Base-by-base conservation (phyloP, 2,329 filamentous ascomycete genomes). In the Hypoxylon sp. region DNA sequence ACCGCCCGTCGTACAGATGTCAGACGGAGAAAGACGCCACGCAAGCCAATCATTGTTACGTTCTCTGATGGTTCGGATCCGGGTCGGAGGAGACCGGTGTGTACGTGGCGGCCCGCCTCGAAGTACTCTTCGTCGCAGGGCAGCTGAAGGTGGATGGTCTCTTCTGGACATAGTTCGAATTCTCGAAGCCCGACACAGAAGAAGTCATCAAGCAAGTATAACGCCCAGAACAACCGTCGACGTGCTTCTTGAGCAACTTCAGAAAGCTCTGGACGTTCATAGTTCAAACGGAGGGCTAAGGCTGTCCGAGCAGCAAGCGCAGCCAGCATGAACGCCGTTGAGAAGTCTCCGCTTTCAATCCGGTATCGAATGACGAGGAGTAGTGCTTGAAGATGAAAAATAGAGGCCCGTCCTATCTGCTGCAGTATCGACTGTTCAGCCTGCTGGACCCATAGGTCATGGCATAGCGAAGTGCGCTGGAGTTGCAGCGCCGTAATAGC, bases 111-210 rank as follows among this genome's bases (percentile, higher is more conserved):
- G 13, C 74, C 75, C 1, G 65, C 68, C 46, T 76, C 76, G 57
- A 81, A 81, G 30, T 76, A 69, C 2, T 73, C 74, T 43, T 81
- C 79, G 11, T 75, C 68, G 53, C 76, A 79, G 6, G 79, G 79
- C 36, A 80, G 74, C 57, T 80, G 76, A 17, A 82, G 75, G 64
- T 80, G 77, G 13, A 82, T 79, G 3, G 75, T 77, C 60, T 82
- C 79, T 25, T 79, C 75, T 1, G 78, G 79, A 57, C 78, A 82
- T 14, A 80, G 75, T 66, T 81, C 79, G 51, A 82, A 82, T 65
- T 82, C 80, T 13, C 79, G 75, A 17, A 82, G 72, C 0, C 81
- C 81, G 4, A 81, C 79, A 13, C 80, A 80, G 65, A 81, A 80
- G 64, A 79, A 80, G 49, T 79, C 75, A 58, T 82, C 80, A 4